Percentiles rank a stretch among this genome's conserved stretches.
phyloP scores from a whole-genome alignment of 2,329 filamentous ascomycete species.

The Thermomyces lanuginosus region DNA sequence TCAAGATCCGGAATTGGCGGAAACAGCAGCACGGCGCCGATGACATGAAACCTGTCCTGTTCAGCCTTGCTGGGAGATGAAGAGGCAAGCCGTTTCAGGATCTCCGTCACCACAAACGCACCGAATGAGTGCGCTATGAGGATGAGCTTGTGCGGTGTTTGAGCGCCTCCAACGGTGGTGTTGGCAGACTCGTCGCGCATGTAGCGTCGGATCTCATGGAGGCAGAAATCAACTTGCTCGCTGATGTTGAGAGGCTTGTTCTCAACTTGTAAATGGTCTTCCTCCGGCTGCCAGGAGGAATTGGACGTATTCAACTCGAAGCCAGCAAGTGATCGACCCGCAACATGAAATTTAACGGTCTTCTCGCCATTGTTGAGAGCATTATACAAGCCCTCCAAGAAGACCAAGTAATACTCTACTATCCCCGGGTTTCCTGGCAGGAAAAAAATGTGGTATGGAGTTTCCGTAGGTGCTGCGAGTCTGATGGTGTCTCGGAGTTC shows the following conservation, averaged over 20 bases:
- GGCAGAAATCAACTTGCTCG: slow-evolving; percentile 3
- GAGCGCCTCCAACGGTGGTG: background rate
- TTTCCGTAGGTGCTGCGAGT: background rate
- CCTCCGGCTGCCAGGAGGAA: too few species aligned
- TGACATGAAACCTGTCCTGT: slow-evolving; percentile 2
- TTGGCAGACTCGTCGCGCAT: background rate
- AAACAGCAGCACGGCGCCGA: slow-evolving; percentile 5
- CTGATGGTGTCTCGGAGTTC: slow-evolving; percentile 1
- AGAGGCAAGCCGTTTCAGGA: slow-evolving; percentile 3
- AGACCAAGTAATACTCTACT: slow-evolving; percentile 5
- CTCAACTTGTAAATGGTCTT: background rate
- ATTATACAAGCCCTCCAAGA: slow-evolving; percentile 2
- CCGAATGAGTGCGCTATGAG: slow-evolving; percentile 6
- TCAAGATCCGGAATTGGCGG: slow-evolving; percentile 6
- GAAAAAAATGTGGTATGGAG: slow-evolving; percentile 6
- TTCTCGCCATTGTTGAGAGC: slow-evolving; percentile 1
- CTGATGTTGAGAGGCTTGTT: slow-evolving; percentile 2
- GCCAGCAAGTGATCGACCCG: slow-evolving; percentile 4
- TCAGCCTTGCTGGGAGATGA: background rate
- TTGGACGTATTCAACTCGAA: slow-evolving; percentile 1
- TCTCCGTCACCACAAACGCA: slow-evolving; percentile 5
- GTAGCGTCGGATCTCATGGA: slow-evolving; percentile 1
- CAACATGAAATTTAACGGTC: slow-evolving; percentile 1
- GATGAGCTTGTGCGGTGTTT: slow-evolving; percentile 4
- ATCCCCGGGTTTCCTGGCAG: slow-evolving; percentile 6